Percentiles rank a stretch among this genome's conserved stretches.
Conservation (phyloP, 2,329 filamentous ascomycete genomes). For the Diplodia corticola region DNA sequence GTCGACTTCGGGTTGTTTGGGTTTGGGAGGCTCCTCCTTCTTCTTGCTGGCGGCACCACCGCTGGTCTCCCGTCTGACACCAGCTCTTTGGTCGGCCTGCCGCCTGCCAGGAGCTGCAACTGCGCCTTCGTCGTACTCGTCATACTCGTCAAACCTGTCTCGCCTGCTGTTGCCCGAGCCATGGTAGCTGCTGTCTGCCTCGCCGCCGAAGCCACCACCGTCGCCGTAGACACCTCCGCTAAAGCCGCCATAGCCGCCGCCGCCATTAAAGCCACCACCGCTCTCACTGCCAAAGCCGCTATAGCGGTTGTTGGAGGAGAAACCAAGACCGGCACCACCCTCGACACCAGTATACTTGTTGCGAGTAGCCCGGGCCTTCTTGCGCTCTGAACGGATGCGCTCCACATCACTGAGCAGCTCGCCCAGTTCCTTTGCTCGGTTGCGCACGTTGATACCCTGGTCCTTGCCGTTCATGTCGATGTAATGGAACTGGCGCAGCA, state of each 20-base stretch:
- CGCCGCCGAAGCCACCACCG: conserved; percentile 87
- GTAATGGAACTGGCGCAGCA: conserved; percentile 97
- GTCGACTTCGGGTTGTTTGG: conserved; percentile 86
- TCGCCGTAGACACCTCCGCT: conserved; percentile 87
- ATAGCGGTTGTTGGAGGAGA: conserved; percentile 64
- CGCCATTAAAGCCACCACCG: conserved; percentile 26
- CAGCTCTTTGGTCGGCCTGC: conserved; percentile 46
- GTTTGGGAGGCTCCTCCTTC: conserved; percentile 71
- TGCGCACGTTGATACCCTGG: conserved; percentile 95
- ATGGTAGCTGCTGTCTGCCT: conserved; percentile 60
- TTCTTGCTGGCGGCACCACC: conserved; percentile 44
- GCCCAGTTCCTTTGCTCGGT: conserved; percentile 90
- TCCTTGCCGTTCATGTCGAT: conserved; percentile 97
- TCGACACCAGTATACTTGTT: conserved; percentile 96
- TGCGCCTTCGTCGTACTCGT: conserved; percentile 85
- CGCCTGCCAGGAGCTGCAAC: conserved; percentile 54
- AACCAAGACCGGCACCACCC: conserved; percentile 66
- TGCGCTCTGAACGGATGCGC: conserved; percentile 70
- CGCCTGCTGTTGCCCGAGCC: conserved; percentile 61
- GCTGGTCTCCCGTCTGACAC: conserved; percentile 42
- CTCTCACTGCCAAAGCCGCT: conserved; percentile 87
- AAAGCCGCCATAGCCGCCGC: conserved; percentile 63
- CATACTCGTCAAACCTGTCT: conserved; percentile 93
- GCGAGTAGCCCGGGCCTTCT: conserved; percentile 86
- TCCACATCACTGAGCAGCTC: conserved; percentile 94